Conservation (phyloP, 2,329 filamentous ascomycete genomes). For the Penicillium hordei region DNA sequence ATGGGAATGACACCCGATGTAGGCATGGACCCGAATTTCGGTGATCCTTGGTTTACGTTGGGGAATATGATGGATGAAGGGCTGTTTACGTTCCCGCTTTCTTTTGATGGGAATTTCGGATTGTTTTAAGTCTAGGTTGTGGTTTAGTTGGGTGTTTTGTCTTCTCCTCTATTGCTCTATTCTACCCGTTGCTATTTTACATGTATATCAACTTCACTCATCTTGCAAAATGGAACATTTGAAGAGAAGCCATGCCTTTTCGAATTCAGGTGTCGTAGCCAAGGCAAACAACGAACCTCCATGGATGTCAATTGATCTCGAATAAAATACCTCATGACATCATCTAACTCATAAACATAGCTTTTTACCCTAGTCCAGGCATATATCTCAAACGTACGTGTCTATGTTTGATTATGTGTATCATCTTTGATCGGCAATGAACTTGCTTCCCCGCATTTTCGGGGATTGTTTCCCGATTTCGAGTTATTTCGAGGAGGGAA, state of each 20-base stretch:
- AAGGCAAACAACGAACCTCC: too few species aligned
- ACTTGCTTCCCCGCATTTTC: not conserved
- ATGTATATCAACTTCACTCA: not conserved
- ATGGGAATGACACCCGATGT: slow-evolving; percentile 29
- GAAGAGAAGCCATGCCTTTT: too few species aligned
- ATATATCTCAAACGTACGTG: too few species aligned
- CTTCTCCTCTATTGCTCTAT: not conserved
- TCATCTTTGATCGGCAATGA: too few species aligned
- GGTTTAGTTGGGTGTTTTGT: not conserved
- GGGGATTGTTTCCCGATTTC: not conserved
- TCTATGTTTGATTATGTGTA: too few species aligned
- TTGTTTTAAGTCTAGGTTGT: slow-evolving; percentile 19
- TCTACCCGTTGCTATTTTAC: not conserved
- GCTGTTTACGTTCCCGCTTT: slow-evolving; percentile 30
- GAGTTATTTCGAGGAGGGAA: not conserved
- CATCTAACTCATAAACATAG: too few species aligned
- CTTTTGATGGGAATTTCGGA: slow-evolving; percentile 24
- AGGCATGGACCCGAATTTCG: slow-evolving; percentile 27
- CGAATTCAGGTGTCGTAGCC: not conserved
- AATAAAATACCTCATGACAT: too few species aligned
- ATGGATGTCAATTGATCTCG: too few species aligned
- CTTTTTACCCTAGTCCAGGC: too few species aligned
- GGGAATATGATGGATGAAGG: slow-evolving; percentile 37
- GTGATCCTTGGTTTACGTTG: slow-evolving; percentile 33
- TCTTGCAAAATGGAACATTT: not conserved